These are phyloP conservation scores for Coniochaeta pulveracea DNA, from an alignment of 2,329 filamentous ascomycete species.

Conservation along the genomic window DNA sequence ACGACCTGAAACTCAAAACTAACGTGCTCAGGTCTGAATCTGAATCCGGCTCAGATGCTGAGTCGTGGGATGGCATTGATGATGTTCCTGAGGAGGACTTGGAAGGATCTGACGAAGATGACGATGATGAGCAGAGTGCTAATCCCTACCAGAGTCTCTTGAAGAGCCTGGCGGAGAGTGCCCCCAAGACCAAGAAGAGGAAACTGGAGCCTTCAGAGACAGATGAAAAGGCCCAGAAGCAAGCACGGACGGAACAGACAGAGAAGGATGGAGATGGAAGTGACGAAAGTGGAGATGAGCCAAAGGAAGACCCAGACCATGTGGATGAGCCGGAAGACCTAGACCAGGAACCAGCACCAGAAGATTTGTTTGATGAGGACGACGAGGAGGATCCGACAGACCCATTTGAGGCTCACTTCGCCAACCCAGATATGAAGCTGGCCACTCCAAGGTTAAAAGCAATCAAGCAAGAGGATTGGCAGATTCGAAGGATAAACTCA, in stretches of 20 bases:
- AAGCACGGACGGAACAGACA: conserved; percentile 1
- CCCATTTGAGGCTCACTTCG: conserved; percentile 75
- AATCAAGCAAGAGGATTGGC: conserved; percentile 38
- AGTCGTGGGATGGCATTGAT: conserved; percentile 7
- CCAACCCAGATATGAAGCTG: conserved; percentile 49
- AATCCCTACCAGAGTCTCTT: conserved; percentile 47
- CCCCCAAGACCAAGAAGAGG: conserved; percentile 39
- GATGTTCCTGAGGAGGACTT: conserved; percentile 23
- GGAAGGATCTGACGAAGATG: conserved; percentile 30
- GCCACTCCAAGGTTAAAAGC: conserved; percentile 42
- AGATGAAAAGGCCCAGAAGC: conserved; percentile 10
- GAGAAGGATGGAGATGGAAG: no score
- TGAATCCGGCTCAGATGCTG: conserved; percentile 1
- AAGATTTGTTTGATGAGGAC: conserved; percentile 29
- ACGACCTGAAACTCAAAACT: no score
- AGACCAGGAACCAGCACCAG: conserved; percentile 21
- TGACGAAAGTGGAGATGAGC: conserved; percentile 20
- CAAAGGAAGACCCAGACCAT: conserved; percentile 24
- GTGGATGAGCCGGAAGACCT: conserved; percentile 32
- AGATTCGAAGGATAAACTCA: conserved; percentile 31
- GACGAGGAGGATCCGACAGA: conserved; percentile 39
- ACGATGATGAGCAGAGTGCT: conserved; percentile 27
- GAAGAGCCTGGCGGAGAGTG: conserved; percentile 38
- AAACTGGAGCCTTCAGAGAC: conserved; percentile 34
- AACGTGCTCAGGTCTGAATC: no score